These are phyloP conservation scores for Pleurotus tuoliensis DNA, from an alignment of 768 basidiomycete species.

Conservation along the genomic window DNA sequence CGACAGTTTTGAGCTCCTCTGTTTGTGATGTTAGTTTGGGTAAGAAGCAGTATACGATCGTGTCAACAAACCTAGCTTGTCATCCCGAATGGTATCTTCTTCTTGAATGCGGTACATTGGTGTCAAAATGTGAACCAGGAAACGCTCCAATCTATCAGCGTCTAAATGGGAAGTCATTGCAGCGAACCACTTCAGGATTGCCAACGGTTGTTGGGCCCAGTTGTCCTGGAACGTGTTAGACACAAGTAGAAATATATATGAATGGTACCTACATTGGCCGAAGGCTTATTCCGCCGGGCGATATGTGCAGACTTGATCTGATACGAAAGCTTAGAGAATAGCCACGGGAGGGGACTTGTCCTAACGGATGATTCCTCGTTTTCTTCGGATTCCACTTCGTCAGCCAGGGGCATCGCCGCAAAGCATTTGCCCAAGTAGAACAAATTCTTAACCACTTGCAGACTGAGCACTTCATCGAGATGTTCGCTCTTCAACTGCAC, in stretches of 20 bases:
- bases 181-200: slow-evolving; percentile 89
- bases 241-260: slow-evolving; percentile 2
- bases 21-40: background rate
- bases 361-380: slow-evolving; percentile 21
- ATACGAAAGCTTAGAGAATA: slow-evolving; percentile 93
- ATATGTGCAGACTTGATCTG: slow-evolving; percentile 77
- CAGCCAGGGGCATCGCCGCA: slow-evolving; percentile 32
- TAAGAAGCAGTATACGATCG: too few relatives aligned
- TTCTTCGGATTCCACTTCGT: slow-evolving; percentile 26
- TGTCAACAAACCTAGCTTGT: slow-evolving; percentile 62
- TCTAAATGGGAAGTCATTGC: slow-evolving; percentile 81
- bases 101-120: slow-evolving; percentile 87
- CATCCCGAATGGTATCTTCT: slow-evolving; percentile 78
- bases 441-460: slow-evolving; percentile 90
- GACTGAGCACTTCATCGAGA: slow-evolving; percentile 63
- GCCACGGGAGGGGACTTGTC: slow-evolving; percentile 70
- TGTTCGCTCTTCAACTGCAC: slow-evolving; percentile 80
- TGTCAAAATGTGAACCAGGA: slow-evolving; percentile 79
- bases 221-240: slow-evolving; percentile 45
- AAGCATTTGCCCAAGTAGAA: slow-evolving; percentile 92
- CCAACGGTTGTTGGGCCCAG: slow-evolving; percentile 80
- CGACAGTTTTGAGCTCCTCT: slow-evolving; percentile 84
- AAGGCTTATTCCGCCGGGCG: slow-evolving; percentile 53
- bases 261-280: slow-evolving; percentile 35
- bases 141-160: slow-evolving; percentile 50